Evolutionary conservation across 164 flowering plant species (phyloP).

Genomic region (Umbilicus rupestris): DNA sequence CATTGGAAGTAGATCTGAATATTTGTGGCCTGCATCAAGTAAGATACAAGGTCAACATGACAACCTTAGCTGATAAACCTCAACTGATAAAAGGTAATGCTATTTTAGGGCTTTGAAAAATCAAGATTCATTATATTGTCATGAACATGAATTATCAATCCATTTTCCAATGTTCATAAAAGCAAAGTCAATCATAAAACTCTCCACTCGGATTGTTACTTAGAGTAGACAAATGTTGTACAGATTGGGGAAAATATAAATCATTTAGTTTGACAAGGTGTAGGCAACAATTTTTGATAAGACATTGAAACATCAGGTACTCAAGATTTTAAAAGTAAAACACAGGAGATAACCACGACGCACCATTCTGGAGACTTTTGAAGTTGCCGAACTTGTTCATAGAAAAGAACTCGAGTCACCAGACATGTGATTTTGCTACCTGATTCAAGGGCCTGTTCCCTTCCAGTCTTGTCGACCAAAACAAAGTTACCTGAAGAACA

Average conservation of each 20-base stretch:
- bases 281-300: not conserved
- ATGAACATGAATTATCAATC: not conserved
- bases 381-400: constrained; percentile 66
- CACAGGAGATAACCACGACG: constrained; percentile 13
- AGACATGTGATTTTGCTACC: constrained; percentile 77
- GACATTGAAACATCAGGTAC: not conserved
- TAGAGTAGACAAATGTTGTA: too few species aligned
- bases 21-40: constrained; percentile 53
- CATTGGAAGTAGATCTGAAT: constrained; percentile 25
- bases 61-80: not conserved
- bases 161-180: too few species aligned
- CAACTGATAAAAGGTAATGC: not conserved
- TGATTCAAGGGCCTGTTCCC: constrained; percentile 67
- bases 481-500: constrained; percentile 64
- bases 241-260: too few species aligned
- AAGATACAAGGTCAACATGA: not conserved
- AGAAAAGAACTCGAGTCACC: constrained; percentile 70
- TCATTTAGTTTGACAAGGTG: too few species aligned
- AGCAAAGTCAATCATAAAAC: too few species aligned
- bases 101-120: not conserved
- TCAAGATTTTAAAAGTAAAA: not conserved
- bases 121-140: not conserved
- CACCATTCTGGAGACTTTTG: constrained; percentile 74
- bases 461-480: constrained; percentile 77
- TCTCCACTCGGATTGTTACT: too few species aligned